phyloP scores from a whole-genome alignment of 1,139 yeast species.

The Taphrina betulina region DNA sequence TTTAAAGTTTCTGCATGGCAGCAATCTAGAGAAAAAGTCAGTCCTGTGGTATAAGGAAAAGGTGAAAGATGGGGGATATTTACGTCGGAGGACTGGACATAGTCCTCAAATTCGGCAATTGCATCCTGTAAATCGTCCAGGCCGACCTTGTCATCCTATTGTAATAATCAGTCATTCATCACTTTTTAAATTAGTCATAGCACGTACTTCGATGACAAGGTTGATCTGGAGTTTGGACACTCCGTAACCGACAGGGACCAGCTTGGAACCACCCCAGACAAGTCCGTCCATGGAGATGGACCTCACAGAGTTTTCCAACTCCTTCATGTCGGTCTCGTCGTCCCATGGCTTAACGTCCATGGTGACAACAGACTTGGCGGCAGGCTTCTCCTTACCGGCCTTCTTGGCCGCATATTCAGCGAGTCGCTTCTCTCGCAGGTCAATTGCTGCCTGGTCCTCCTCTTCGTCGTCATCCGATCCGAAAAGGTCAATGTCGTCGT shows the following conservation, averaged over 20 bases:
- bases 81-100: slow-evolving; percentile 62
- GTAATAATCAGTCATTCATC: too few relatives aligned
- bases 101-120: slow-evolving; percentile 90
- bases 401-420: slow-evolving; percentile 97
- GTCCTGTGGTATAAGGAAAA: too few relatives aligned
- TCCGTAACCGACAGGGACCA: slow-evolving; percentile 98
- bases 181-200: too few relatives aligned
- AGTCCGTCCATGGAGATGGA: slow-evolving; percentile 85
- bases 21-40: slow-evolving; percentile 18
- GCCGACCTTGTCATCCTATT: slow-evolving; percentile 94
- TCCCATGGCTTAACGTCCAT: slow-evolving; percentile 99
- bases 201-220: slow-evolving; percentile 96
- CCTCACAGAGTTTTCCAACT: slow-evolving; percentile 82
- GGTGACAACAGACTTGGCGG: slow-evolving; percentile 96
- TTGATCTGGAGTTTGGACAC: slow-evolving; percentile 98
- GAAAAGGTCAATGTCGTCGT: slow-evolving; percentile 89
- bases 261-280: slow-evolving; percentile 97
- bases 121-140: slow-evolving; percentile 79
- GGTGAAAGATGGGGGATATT: not conserved
- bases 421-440: slow-evolving; percentile 92
- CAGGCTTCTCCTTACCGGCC: slow-evolving; percentile 95
- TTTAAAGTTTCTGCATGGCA: slow-evolving; percentile 32
- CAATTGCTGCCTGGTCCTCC: slow-evolving; percentile 95
- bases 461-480: slow-evolving; percentile 90
- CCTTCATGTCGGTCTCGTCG: slow-evolving; percentile 94